Evolutionary conservation across 345 rosid species (phyloP), one percentile per base, ranked within the genome.

Genomic region (Ricinus communis): DNA sequence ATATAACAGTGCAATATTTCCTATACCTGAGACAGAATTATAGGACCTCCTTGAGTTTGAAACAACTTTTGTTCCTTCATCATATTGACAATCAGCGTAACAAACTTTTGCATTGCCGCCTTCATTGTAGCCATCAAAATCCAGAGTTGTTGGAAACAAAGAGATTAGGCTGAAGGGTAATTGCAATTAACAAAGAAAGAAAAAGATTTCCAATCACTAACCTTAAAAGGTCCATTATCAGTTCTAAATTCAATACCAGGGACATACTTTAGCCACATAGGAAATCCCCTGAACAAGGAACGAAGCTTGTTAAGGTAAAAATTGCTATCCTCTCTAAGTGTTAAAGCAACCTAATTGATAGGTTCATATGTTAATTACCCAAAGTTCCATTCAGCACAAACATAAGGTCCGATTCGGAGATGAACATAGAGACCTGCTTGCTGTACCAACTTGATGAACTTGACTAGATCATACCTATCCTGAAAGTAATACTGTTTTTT

Each of bases 21-120:
- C 47, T 33, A 1, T 36, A 83, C 87, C 84, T 83, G 87, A 11
- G 87, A 72, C 5, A 84, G 82, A 69, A 84, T 79, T 22, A 84
- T 84, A 38, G 87, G 87, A n/a, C 87, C 87, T 36, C 85, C 87
- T 16, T 81, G 83, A 4, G 81, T 47, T 75, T 81, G 76, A 24
- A 81, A 84, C 38, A 84, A 30, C 21, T 51, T 79, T 73, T 84
- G 81, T 21, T 54, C 58, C 69, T 84, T 79, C 85, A 81, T 79
- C 72, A 81, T 74, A 38, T 69, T 36, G 19, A 84, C 87, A 1
- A 84, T 84, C 68, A 79, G 76, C 45, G 65, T 36, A 2, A 81
- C 69, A 76, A 84, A 84, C 55, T 57, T 60, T 77, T 84, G 85
- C 85, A 81, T 84, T 58, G 43, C 61, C 24, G 64, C 76, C 76